Percentiles rank a stretch among this genome's conserved stretches.
Conservation (phyloP, 108 stramenopile species). For the Fistulifera pelliculosa region DNA sequence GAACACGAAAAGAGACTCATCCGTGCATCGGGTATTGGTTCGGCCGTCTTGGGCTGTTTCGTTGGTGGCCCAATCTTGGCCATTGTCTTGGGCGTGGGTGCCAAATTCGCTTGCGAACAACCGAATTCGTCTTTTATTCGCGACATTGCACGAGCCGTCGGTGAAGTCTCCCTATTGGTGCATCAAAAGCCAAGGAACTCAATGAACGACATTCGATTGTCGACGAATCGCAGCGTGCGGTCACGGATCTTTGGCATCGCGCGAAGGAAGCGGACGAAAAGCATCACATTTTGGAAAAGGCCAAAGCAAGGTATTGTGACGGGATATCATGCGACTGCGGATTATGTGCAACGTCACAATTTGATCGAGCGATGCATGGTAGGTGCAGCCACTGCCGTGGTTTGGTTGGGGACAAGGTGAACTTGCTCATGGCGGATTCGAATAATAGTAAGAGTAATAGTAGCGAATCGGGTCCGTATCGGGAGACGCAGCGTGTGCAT, state of each 20-base stretch:
- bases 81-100: conserved; percentile 26
- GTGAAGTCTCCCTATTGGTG: conserved; percentile 29
- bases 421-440: neutral
- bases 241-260: conserved; percentile 7
- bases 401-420: conserved; percentile 9
- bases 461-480: no score
- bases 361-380: conserved; percentile 18
- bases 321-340: conserved; percentile 6
- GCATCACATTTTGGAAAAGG: conserved; percentile 40
- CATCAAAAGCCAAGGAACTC: conserved; percentile 34
- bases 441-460: no score
- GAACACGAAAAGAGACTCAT: neutral
- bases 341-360: conserved; percentile 19
- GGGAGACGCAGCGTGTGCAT: no score
- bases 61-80: conserved; percentile 39
- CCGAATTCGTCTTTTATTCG: conserved; percentile 22
- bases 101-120: conserved; percentile 26
- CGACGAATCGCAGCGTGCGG: conserved; percentile 19
- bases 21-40: neutral
- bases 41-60: conserved; percentile 6
- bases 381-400: neutral
- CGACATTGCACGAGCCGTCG: conserved; percentile 35
- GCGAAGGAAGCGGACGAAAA: conserved; percentile 51
- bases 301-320: conserved; percentile 17
- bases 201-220: conserved; percentile 51